Evolutionary conservation across 345 rosid genomes (phyloP), one percentile per base, ranked within the genome.

Genomic region (Noccaea bulbosa): DNA sequence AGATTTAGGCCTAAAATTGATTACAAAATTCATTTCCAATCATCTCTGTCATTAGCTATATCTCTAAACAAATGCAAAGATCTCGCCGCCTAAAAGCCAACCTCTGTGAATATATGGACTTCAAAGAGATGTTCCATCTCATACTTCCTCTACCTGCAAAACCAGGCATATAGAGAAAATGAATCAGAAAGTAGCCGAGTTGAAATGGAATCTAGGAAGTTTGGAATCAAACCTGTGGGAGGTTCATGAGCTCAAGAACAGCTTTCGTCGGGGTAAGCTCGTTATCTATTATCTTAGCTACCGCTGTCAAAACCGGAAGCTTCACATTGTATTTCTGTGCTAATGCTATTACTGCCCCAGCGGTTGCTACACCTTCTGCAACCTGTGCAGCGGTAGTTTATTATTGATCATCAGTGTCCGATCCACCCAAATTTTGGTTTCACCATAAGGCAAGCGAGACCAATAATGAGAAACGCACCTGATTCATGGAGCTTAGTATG

Each of bases 241-340:
- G 97, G 72, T 72, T 87, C 96, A 90, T 88, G 62, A 90, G 77
- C 81, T 93, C 97, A 1, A 81, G 84, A 70, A 90, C 93, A 47
- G 97, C 97, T 75, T 83, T 87, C 53, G 83, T 81, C 1, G 98
- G 96, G 41, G 98, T 93, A 51, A 88, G 82, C 67, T 93, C 98
- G 46, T 83, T 84, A 74, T 93, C 97, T 43, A 93, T 77, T 67
- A 90, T 93, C 72, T 92, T 85, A 54, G 93, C 98, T 47, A 93
- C 97, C 41, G 98, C 98, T 59, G 98, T 90, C 78, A 93, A 77
- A 67, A 93, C 96, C 0, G 93, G 98, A 81, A 93, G 81, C 81
- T 93, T 87, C 65, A 90, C 97, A 33, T 90, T 88, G 74, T 90
- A 93, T 81, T 93, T 93, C 83, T 93, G 96, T 63, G 97, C 98